Evolutionary conservation across 1,139 yeast species (phyloP), one percentile per base, ranked within the genome.

Genomic region (Lodderomyces theae): DNA sequence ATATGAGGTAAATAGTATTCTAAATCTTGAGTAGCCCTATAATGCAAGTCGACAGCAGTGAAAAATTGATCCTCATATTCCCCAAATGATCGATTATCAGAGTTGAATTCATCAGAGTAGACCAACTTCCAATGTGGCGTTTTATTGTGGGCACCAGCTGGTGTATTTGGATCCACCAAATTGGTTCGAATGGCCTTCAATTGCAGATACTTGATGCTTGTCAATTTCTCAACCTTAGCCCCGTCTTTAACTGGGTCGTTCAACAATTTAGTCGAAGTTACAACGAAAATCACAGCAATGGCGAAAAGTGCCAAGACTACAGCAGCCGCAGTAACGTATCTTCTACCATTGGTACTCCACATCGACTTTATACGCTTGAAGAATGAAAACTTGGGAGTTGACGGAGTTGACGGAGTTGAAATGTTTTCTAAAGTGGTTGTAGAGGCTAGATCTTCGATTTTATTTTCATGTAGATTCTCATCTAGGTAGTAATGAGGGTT

Each of bases 1-100:
- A 62, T 62, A 31, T 59, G 63, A 2, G 67, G 66, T n/a, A 56
- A 49, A 43, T 61, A 62, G 47, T 60, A 61, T 44, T 62, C 67
- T 42, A 62, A 54, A 42, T 62, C 66, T 28, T 55, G 51, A 17
- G 67, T 62, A 10, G 66, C 63, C 5, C 50, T 55, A 43, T 62
- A 62, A 47, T 62, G 60, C 25, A 62, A 44, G 42, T 62, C 65
- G 5, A 53, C 56, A 0, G 61, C 66, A n/a, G 54, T 51, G 44
- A 60, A 61, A 38, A 61, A 62, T 40, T 59, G 65, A 43, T 62
- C 66, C 37, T 61, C 65, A 18, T 64, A 64, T 11, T 54, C 57
- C 43, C 54, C 54, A 38, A 62, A 62, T 0, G 64, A 60, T 31
- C 66, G 43, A n/a, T 64, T 64, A 22, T 60, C 63, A 12, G 53